phyloP scores from a whole-genome alignment of 164 flowering plant genomes.

The Brasenia schreberi region DNA sequence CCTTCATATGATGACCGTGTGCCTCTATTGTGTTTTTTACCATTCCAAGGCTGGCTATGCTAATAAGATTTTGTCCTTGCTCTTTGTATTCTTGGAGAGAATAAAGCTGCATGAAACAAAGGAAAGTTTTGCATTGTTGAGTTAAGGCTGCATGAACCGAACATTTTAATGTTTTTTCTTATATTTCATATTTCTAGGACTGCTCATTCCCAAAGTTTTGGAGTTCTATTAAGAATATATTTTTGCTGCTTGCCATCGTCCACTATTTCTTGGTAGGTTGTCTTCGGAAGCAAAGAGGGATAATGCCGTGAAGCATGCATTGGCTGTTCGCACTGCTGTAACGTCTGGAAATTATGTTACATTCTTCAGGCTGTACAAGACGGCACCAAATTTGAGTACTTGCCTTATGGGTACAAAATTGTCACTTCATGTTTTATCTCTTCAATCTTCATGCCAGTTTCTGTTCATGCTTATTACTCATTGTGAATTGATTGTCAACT shows the following conservation, averaged over 20 bases:
- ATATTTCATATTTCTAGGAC: too few relatives aligned
- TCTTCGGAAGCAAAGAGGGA: slow-evolving; percentile 55
- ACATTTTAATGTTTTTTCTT: too few relatives aligned
- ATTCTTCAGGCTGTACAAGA: slow-evolving; percentile 77
- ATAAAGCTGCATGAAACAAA: too few relatives aligned
- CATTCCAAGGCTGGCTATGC: too few relatives aligned
- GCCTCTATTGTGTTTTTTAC: too few relatives aligned
- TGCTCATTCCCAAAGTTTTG: background rate
- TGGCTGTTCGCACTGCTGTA: slow-evolving; percentile 86
- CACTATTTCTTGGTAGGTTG: slow-evolving; percentile 29
- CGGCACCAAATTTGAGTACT: slow-evolving; percentile 67
- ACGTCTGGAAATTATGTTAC: slow-evolving; percentile 76
- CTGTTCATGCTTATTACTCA: background rate
- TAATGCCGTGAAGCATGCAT: slow-evolving; percentile 82
- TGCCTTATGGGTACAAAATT: slow-evolving; percentile 65
- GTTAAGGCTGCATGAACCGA: too few relatives aligned
- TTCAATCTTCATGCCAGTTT: background rate
- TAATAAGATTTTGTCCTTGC: too few relatives aligned
- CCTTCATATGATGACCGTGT: too few relatives aligned
- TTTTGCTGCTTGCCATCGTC: background rate
- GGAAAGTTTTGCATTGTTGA: too few relatives aligned
- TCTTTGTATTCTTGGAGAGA: too few relatives aligned
- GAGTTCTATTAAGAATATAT: background rate
- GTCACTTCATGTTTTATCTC: background rate
- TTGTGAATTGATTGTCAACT: background rate